These are phyloP conservation scores for Schwanniomyces pseudopolymorphus DNA, from an alignment of 805 yeast species.

Conservation along the genomic window DNA sequence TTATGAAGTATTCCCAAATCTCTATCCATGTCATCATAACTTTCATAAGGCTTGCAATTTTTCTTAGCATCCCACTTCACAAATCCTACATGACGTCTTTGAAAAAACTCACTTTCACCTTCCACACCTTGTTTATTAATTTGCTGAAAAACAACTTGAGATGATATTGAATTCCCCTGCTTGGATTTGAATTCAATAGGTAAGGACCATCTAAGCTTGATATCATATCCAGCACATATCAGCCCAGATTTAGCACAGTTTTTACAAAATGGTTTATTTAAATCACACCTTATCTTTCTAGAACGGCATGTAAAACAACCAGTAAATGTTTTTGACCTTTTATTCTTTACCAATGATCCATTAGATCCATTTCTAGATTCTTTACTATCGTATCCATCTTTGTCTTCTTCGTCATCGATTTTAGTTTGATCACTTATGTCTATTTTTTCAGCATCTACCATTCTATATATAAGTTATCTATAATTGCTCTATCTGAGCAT, in stretches of 20 bases:
- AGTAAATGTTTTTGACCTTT: slow-evolving; percentile 63
- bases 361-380: background rate
- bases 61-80: slow-evolving; percentile 65
- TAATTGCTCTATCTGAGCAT: background rate
- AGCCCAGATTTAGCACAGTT: slow-evolving; percentile 68
- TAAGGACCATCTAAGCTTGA: slow-evolving; percentile 75
- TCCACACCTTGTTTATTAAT: slow-evolving; percentile 16
- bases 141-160: slow-evolving; percentile 29
- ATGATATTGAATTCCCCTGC: slow-evolving; percentile 25
- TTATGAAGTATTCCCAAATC: slow-evolving; percentile 60
- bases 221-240: slow-evolving; percentile 79
- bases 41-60: slow-evolving; percentile 49
- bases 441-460: background rate
- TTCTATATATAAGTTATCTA: background rate
- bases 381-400: background rate
- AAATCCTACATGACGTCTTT: slow-evolving; percentile 69
- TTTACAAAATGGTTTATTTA: slow-evolving; percentile 66
- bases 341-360: slow-evolving; percentile 6
- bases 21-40: slow-evolving; percentile 82
- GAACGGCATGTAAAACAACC: slow-evolving; percentile 89
- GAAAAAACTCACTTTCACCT: slow-evolving; percentile 48
- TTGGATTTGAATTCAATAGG: slow-evolving; percentile 40
- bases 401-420: background rate
- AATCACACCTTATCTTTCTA: slow-evolving; percentile 79
- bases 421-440: background rate